These are phyloP conservation scores for Ogataea corticis DNA, from an alignment of 805 yeast species.

Conservation along the genomic window DNA sequence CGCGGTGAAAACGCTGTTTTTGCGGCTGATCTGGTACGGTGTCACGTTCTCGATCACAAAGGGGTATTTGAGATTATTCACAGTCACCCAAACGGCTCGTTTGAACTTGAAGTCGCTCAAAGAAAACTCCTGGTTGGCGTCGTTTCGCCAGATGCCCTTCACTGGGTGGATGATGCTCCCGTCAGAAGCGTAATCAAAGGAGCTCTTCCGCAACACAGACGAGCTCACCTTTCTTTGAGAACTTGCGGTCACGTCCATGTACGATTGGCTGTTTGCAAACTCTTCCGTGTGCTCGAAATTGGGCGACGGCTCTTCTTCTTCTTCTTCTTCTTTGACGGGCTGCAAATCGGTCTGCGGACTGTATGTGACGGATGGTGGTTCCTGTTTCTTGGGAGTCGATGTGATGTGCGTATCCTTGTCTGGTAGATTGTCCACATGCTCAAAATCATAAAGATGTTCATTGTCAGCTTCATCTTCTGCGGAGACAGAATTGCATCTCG, in stretches of 20 bases:
- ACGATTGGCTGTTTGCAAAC: constrained; percentile 7
- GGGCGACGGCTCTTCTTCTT: constrained; percentile 14
- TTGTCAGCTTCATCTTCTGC: constrained; percentile 33
- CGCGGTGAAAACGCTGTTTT: constrained; percentile 1
- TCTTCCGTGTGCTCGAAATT: constrained; percentile 13
- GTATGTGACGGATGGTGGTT: no score
- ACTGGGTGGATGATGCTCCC: constrained; percentile 3
- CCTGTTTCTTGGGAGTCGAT: not conserved
- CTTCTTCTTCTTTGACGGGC: not conserved
- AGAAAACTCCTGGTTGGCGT: constrained; percentile 5
- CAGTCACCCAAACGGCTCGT: constrained; percentile 17
- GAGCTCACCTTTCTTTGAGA: not conserved
- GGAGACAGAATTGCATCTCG: constrained; percentile 31
- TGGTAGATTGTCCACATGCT: not conserved
- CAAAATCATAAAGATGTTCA: constrained; percentile 20
- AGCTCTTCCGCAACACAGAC: not conserved
- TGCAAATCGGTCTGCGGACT: not conserved
- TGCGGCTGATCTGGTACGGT: not conserved
- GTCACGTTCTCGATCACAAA: constrained; percentile 10
- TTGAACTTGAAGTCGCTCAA: constrained; percentile 9
- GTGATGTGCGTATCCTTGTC: not conserved
- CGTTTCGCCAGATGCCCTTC: constrained; percentile 7
- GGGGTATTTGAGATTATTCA: constrained; percentile 13
- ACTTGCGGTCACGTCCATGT: not conserved
- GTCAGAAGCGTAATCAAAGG: not conserved